A percentile compares a stretch with the other conserved stretches of the same genome.
Conservation (phyloP, 148 eudicot species). For the Tetragonia tetragonoides region DNA sequence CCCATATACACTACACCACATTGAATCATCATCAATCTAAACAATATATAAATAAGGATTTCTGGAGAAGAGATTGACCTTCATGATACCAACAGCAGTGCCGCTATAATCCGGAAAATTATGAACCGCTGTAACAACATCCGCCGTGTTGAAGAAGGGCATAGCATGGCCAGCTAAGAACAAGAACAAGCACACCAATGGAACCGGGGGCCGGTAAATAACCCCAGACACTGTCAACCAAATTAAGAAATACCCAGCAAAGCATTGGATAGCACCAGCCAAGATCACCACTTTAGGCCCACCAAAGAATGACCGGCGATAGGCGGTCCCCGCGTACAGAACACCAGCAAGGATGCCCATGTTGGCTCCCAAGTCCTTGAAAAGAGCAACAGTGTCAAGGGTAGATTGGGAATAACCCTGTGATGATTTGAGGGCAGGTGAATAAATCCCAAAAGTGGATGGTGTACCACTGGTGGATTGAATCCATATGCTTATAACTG, state of each 20-base stretch:
- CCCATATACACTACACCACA: neutral
- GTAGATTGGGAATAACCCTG: constrained; percentile 63
- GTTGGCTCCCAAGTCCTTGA: constrained; percentile 76
- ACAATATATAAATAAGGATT: neutral
- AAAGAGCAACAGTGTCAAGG: constrained; percentile 59
- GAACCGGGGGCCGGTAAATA: constrained; percentile 44
- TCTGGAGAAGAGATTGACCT: constrained; percentile 32
- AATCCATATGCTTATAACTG: constrained; percentile 66
- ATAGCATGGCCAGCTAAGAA: constrained; percentile 57
- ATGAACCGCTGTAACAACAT: constrained; percentile 67
- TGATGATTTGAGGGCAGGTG: constrained; percentile 54
- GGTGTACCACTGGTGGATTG: constrained; percentile 66
- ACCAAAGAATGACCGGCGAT: constrained; percentile 25
- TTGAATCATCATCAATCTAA: neutral
- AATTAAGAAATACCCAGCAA: constrained; percentile 53
- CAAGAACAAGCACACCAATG: constrained; percentile 54
- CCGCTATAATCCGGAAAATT: constrained; percentile 63
- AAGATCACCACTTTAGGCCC: constrained; percentile 57
- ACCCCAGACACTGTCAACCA: constrained; percentile 56
- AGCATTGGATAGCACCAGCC: constrained; percentile 54
- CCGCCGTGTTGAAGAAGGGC: constrained; percentile 65
- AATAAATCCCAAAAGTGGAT: constrained; percentile 70
- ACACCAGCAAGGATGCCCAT: constrained; percentile 57
- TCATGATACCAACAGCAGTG: constrained; percentile 71
- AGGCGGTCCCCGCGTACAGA: constrained; percentile 44